Evolutionary conservation across 2,329 filamentous ascomycete species (phyloP), one percentile per base, ranked within the genome.

Genomic region (Coniella vitis): DNA sequence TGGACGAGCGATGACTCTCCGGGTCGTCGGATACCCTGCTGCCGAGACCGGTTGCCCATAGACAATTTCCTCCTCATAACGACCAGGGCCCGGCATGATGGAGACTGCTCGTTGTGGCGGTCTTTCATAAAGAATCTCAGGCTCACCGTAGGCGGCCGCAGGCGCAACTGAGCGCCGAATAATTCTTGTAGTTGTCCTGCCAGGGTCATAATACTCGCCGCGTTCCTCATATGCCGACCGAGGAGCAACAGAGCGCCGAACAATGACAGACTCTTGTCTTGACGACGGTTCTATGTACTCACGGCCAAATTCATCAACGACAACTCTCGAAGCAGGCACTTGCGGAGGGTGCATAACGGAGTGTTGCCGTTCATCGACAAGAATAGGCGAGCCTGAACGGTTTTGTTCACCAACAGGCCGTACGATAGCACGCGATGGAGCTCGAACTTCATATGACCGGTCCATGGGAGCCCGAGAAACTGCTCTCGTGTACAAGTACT

Each of bases 221-320:
- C 63, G 61, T 21, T 60, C 53, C 14, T 74, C 51, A 34, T 53
- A 53, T 9, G 45, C 40, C 25, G 51, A 37, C 25, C 48, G 69
- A 36, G 77, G 73, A 4, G 74, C 76, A 14, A 76, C 70, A 7
- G 79, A 81, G 43, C 77, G 76, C 40, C 76, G 68, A 17, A 72
- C 60, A 16, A 71, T 54, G 19, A 71, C 57, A 17, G 57, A 39
- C 8, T 58, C 47, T 20, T 64, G 57, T 41, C 70, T 53, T 29
- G 51, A 72, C 9, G 67, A 58, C 21, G 79, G 77, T 57, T 83
- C 79, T 52, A 76, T 64, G 67, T 90, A 96, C 62, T 88, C 82
- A 62, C 87, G 87, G 36, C 90, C 90, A 65, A 83, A 87, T 54
- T 87, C 81, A 66, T 96, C 90, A 47, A 94, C 74, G 31, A 95